phyloP scores from a whole-genome alignment of 1,284 basidiomycete genomes.

The Filobasidium uniguttulatum region DNA sequence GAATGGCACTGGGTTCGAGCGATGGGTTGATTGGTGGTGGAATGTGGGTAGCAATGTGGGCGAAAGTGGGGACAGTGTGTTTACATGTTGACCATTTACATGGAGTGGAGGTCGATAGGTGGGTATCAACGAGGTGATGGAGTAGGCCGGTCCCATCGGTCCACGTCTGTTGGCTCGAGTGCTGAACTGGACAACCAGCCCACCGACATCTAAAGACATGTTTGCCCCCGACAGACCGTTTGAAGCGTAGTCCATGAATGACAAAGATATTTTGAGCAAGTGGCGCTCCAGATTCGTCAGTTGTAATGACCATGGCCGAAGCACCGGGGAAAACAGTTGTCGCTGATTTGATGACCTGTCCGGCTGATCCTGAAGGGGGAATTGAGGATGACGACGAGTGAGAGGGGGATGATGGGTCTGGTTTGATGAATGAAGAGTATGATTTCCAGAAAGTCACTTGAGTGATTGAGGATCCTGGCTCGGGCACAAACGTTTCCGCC shows the following conservation, averaged over 20 bases:
- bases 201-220: no score
- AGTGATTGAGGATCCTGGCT: conserved; percentile 14
- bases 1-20: conserved; percentile 3
- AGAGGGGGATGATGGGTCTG: background rate
- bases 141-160: no score
- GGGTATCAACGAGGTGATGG: no score
- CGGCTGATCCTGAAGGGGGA: conserved; percentile 5
- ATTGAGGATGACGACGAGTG: conserved; percentile 2
- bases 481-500: conserved; percentile 8
- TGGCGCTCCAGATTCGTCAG: conserved; percentile 8
- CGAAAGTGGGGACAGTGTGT: background rate
- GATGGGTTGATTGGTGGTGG: conserved; percentile 11
- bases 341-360: conserved; percentile 13
- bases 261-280: conserved; percentile 9
- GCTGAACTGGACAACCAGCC: no score
- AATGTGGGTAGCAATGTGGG: conserved; percentile 13
- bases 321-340: conserved; percentile 11
- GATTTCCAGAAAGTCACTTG: conserved; percentile 16
- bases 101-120: no score
- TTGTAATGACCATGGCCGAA: conserved; percentile 13
- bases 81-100: no score
- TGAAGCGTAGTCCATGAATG: conserved; percentile 15
- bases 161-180: no score
- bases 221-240: conserved; percentile 11
- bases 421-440: conserved; percentile 7